These are phyloP conservation scores for Nepenthes gracilis DNA, from an alignment of 148 eudicot species.

Conservation along the genomic window DNA sequence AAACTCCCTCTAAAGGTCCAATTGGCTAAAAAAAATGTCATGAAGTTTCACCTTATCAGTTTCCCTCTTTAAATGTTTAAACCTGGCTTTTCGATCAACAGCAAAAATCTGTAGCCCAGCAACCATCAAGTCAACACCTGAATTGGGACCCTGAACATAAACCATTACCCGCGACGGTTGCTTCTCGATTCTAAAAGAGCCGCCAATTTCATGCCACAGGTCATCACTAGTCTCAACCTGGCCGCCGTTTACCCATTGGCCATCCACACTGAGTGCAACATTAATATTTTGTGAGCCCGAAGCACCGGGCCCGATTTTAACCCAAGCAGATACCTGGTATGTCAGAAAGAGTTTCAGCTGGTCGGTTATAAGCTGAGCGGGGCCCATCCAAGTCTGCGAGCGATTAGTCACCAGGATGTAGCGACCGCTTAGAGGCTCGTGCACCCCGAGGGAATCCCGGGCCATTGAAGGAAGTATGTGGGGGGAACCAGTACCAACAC, in stretches of 20 bases:
- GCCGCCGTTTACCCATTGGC: constrained; percentile 90
- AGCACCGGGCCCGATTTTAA: constrained; percentile 48
- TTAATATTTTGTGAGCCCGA: constrained; percentile 72
- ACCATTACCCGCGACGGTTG: constrained; percentile 66
- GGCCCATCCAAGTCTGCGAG: constrained; percentile 96
- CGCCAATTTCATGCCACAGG: constrained; percentile 84
- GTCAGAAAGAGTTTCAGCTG: constrained; percentile 65
- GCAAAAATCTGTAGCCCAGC: constrained; percentile 81
- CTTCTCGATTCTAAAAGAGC: constrained; percentile 85
- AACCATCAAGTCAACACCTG: constrained; percentile 77
- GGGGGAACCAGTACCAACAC: constrained; percentile 59
- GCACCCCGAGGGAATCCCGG: constrained; percentile 48
- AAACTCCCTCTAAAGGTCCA: too few species aligned
- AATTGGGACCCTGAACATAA: constrained; percentile 74
- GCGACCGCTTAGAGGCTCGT: constrained; percentile 57
- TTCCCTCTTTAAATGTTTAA: constrained; percentile 41
- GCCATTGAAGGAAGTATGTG: constrained; percentile 89
- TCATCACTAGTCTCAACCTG: constrained; percentile 59
- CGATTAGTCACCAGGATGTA: constrained; percentile 68
- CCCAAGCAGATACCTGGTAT: constrained; percentile 94
- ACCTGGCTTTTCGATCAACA: constrained; percentile 72
- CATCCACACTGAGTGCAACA: constrained; percentile 66
- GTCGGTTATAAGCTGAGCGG: constrained; percentile 88
- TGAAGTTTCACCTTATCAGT: constrained; percentile 55
- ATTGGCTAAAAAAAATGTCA: background rate